Percentiles rank a stretch among this genome's conserved stretches.
Conservation (phyloP, 225 moss, liverwort and hornwort genomes). For the Polytrichum formosum region DNA sequence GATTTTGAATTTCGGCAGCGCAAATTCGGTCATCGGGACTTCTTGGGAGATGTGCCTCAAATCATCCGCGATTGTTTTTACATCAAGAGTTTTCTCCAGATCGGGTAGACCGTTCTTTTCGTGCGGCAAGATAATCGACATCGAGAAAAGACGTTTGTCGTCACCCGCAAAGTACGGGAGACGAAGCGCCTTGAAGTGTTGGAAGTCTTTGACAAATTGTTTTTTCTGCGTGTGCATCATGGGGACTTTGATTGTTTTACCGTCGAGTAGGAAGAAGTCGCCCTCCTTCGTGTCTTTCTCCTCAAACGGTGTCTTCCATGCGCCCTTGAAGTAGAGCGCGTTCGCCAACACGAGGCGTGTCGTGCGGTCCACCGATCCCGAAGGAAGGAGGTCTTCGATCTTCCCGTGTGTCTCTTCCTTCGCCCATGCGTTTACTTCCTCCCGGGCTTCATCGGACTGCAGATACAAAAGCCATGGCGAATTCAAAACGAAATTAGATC, state of each 20-base stretch:
- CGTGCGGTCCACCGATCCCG: conserved; percentile 47
- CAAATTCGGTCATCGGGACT: conserved; percentile 53
- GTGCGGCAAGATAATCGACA: conserved; percentile 81
- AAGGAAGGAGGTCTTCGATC: conserved; percentile 61
- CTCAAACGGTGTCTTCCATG: conserved; percentile 86
- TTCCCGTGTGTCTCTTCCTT: conserved; percentile 72
- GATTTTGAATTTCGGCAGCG: conserved; percentile 82
- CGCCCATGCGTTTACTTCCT: conserved; percentile 77
- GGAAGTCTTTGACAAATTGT: conserved; percentile 61
- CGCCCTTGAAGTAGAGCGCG: conserved; percentile 88
- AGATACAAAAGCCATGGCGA: neutral
- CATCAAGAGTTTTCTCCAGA: conserved; percentile 59
- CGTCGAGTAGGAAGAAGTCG: conserved; percentile 77
- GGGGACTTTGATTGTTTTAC: conserved; percentile 71
- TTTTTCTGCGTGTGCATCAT: conserved; percentile 77
- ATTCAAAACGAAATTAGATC: neutral
- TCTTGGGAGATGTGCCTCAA: conserved; percentile 50
- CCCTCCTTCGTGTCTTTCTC: conserved; percentile 55
- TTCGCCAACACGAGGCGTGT: conserved; percentile 79
- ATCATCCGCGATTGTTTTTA: conserved; percentile 28
- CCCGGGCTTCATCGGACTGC: conserved; percentile 67
- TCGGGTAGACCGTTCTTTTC: conserved; percentile 64
- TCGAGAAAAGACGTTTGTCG: conserved; percentile 64
- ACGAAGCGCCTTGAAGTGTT: conserved; percentile 73
- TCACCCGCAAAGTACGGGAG: conserved; percentile 56